These are phyloP conservation scores for Typha latifolia DNA, from an alignment of 176 grass and related monocot species.

Conservation along the genomic window DNA sequence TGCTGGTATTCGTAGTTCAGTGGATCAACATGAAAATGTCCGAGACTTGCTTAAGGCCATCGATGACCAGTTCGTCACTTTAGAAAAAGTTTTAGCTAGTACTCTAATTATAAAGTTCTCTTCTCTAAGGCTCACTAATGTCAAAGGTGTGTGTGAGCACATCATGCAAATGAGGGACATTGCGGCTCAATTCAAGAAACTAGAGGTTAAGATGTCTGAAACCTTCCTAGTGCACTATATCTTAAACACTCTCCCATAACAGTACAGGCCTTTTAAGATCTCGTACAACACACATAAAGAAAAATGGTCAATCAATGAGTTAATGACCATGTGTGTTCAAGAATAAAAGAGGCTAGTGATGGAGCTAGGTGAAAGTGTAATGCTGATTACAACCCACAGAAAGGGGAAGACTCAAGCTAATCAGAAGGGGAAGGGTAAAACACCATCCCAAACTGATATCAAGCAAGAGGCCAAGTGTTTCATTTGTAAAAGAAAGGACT, in stretches of 20 bases:
- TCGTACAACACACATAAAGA: neutral
- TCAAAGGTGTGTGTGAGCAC: no score
- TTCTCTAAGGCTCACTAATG: no score
- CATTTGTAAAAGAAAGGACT: neutral
- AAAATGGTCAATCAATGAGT: neutral
- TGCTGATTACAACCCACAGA: neutral
- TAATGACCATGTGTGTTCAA: slow-evolving; percentile 1
- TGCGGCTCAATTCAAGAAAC: no score
- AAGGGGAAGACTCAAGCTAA: neutral
- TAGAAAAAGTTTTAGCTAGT: no score
- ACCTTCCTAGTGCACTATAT: neutral
- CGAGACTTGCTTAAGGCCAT: no score
- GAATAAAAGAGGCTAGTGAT: neutral
- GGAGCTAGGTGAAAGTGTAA: neutral
- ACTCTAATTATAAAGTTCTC: no score
- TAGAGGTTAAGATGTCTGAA: neutral
- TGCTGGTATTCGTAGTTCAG: no score
- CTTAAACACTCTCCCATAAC: neutral
- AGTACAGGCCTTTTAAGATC: neutral
- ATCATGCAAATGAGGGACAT: no score
- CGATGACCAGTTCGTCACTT: no score
- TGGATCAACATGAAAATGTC: no score
- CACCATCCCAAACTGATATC: neutral
- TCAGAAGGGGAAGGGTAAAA: neutral
- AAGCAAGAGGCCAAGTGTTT: neutral